phyloP scores from a whole-genome alignment of 306 rosid genomes.

The Luffa aegyptiaca region DNA sequence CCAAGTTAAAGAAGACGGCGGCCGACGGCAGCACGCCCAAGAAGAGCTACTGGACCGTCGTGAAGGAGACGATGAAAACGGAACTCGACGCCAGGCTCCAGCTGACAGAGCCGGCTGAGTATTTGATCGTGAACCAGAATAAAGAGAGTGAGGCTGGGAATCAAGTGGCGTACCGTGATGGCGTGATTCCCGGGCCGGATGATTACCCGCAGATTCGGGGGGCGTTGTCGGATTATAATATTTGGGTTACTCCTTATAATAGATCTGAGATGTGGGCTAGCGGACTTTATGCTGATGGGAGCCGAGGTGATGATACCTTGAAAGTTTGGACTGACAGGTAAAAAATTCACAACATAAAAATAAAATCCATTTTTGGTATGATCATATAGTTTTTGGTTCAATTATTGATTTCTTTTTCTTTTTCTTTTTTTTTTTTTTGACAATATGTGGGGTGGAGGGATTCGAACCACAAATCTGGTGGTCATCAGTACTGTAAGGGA shows the following conservation, averaged over 20 bases:
- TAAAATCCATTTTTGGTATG: no score
- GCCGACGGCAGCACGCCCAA: not conserved
- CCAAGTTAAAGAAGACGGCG: not conserved
- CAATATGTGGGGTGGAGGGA: no score
- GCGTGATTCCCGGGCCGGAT: conserved; percentile 28
- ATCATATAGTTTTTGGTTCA: no score
- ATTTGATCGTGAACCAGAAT: conserved; percentile 19
- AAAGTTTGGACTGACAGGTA: conserved; percentile 64
- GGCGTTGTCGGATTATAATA: conserved; percentile 32
- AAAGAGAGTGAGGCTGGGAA: conserved; percentile 22
- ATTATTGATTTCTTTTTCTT: no score
- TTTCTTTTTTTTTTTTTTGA: no score
- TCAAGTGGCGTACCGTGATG: conserved; percentile 35
- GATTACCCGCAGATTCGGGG: conserved; percentile 48
- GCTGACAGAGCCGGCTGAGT: conserved; percentile 13
- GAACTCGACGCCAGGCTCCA: not conserved
- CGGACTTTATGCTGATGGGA: conserved; percentile 24
- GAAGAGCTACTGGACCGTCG: not conserved
- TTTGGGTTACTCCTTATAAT: conserved; percentile 44
- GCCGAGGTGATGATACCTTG: conserved; percentile 43
- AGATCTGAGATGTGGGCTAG: conserved; percentile 43
- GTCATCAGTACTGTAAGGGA: no score
- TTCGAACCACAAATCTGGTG: no score
- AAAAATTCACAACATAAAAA: not conserved
- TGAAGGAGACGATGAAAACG: not conserved